phyloP scores from a whole-genome alignment of 2,329 filamentous ascomycete species.

The Pseudogymnoascus sp. region DNA sequence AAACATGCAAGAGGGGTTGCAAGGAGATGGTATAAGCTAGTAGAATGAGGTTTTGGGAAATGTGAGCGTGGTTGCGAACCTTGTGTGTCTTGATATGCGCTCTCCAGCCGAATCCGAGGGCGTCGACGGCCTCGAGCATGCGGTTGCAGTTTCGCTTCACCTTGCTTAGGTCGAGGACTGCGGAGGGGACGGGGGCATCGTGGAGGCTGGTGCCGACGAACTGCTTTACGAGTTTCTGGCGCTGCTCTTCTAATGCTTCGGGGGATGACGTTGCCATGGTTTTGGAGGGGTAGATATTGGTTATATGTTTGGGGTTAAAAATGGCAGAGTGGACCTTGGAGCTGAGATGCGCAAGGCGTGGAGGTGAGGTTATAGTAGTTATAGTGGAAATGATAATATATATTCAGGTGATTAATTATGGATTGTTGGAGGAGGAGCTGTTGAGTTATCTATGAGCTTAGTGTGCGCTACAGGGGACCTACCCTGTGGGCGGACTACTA shows the following conservation, averaged over 20 bases:
- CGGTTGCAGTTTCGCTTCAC: conserved; percentile 58
- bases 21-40: not conserved
- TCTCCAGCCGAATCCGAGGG: conserved; percentile 57
- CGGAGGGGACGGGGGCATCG: conserved; percentile 56
- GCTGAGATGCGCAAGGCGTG: not conserved
- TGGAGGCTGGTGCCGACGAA: conserved; percentile 53
- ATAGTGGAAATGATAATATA: not conserved
- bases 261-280: conserved; percentile 20
- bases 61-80: conserved; percentile 32
- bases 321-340: not conserved
- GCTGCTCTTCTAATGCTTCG: conserved; percentile 23
- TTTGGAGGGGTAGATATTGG: not conserved
- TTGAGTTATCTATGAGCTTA: not conserved
- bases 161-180: conserved; percentile 59
- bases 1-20: not conserved
- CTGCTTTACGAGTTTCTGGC: conserved; percentile 30
- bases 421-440: not conserved
- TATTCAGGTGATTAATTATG: not conserved
- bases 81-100: conserved; percentile 83
- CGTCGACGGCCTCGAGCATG: conserved; percentile 57
- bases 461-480: too few species aligned
- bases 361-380: not conserved
- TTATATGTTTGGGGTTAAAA: not conserved
- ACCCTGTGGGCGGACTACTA: too few species aligned
- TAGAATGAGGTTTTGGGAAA: not conserved